Percentiles rank a stretch among this genome's conserved stretches.
phyloP scores from a whole-genome alignment of 495 filamentous ascomycete species.

The Mycothermus thermophilus region DNA sequence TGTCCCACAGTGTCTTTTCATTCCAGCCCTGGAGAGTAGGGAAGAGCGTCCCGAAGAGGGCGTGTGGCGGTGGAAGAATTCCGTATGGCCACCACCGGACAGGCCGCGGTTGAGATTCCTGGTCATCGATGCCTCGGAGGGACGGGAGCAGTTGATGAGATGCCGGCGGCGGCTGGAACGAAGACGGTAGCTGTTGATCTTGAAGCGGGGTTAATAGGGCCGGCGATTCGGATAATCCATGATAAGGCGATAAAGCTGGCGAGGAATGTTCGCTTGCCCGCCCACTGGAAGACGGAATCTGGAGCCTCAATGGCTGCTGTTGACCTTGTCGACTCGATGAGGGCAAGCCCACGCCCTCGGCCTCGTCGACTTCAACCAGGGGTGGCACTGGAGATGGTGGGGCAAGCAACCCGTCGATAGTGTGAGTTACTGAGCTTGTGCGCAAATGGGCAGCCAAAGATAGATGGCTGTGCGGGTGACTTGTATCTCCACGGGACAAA shows the following conservation, averaged over 20 bases:
- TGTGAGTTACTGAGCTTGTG: conserved; percentile 12
- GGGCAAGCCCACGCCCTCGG: too few relatives aligned
- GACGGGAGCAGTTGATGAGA: conserved; percentile 5
- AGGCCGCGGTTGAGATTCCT: conserved; percentile 29
- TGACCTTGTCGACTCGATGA: not conserved
- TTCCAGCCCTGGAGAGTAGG: conserved; percentile 73
- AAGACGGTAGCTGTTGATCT: conserved; percentile 17
- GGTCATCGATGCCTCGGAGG: conserved; percentile 29
- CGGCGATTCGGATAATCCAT: conserved; percentile 30
- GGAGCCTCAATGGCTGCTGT: conserved; percentile 14
- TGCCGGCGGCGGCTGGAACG: conserved; percentile 18
- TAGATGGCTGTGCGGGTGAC: too few relatives aligned
- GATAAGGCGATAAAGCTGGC: conserved; percentile 29
- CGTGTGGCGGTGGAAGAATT: conserved; percentile 52
- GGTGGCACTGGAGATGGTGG: conserved; percentile 9
- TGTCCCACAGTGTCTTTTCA: conserved; percentile 64
- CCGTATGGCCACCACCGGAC: conserved; percentile 62
- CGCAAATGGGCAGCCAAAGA: too few relatives aligned
- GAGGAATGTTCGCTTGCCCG: conserved; percentile 37
- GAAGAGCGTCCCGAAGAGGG: conserved; percentile 66
- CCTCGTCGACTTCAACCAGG: too few relatives aligned
- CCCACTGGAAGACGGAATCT: conserved; percentile 34
- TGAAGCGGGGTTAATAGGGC: conserved; percentile 29
- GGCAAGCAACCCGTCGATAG: conserved; percentile 19
- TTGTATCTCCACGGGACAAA: conserved; percentile 18